phyloP scores from a whole-genome alignment of 2,329 filamentous ascomycete species.

The Pleoardoris graminearum region DNA sequence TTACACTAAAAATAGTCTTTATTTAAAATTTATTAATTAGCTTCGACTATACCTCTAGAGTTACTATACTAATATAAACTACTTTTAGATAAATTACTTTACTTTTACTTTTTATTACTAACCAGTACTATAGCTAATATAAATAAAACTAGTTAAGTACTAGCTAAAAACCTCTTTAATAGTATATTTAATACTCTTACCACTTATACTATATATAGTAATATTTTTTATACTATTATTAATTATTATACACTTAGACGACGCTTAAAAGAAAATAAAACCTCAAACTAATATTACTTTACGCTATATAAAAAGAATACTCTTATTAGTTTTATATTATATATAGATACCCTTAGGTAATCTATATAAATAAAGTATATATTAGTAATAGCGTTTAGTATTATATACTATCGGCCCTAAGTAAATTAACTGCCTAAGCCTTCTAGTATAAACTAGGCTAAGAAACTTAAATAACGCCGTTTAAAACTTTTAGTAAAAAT shows the following conservation, averaged over 20 bases:
- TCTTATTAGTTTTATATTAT: not conserved
- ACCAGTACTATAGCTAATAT: too few relatives aligned
- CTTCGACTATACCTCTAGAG: too few relatives aligned
- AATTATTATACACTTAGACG: conserved; percentile 23
- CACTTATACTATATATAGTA: conserved; percentile 18
- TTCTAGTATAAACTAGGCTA: conserved; percentile 9
- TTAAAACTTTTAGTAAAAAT: conserved; percentile 13
- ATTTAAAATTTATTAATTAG: too few relatives aligned
- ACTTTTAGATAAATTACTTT: too few relatives aligned
- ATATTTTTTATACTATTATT: conserved; percentile 18
- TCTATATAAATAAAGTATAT: conserved; percentile 24
- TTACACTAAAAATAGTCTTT: too few relatives aligned
- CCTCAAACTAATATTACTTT: not conserved
- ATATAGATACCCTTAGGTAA: conserved; percentile 15
- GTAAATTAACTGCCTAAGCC: conserved; percentile 3
- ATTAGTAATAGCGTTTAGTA: conserved; percentile 19
- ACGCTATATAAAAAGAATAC: not conserved
- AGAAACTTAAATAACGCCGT: conserved; percentile 9
- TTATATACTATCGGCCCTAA: conserved; percentile 11
- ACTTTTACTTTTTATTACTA: too few relatives aligned
- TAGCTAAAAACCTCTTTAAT: conserved; percentile 10
- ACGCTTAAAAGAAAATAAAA: conserved; percentile 24
- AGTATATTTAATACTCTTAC: conserved; percentile 11
- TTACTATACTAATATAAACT: too few relatives aligned
- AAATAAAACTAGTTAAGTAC: conserved; percentile 13